Evolutionary conservation across 768 basidiomycete species (phyloP).

Genomic region (Boletales sp.): DNA sequence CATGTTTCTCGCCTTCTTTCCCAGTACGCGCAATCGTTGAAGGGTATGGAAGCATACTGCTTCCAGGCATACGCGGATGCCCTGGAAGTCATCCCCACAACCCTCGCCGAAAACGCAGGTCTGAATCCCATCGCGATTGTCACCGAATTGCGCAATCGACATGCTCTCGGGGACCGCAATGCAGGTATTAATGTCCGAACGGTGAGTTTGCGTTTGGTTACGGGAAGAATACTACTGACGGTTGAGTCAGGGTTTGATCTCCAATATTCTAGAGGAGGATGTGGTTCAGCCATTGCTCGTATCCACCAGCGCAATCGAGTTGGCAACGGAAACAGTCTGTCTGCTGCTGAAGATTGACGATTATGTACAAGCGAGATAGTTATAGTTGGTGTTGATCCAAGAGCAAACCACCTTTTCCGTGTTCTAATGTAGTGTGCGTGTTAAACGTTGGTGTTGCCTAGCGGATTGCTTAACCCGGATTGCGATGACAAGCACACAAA

Average conservation of each 20-base stretch:
- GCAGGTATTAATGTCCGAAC: conserved; percentile 99
- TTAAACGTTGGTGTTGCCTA: no score
- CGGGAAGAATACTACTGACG: conserved; percentile 4
- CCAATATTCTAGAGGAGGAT: conserved; percentile 96
- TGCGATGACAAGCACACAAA: neutral
- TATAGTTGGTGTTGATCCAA: neutral
- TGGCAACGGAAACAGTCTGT: conserved; percentile 97
- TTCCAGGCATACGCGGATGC: conserved; percentile 99
- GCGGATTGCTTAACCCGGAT: no score
- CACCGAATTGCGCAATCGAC: conserved; percentile 94
- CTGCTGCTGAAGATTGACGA: conserved; percentile 94
- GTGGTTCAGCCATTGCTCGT: conserved; percentile 96
- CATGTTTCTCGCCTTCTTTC: conserved; percentile 90
- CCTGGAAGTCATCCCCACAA: conserved; percentile 95
- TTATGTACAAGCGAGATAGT: conserved; percentile 75
- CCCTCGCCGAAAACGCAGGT: conserved; percentile 97
- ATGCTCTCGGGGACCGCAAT: conserved; percentile 89
- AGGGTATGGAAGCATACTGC: conserved; percentile 98
- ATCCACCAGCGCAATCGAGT: conserved; percentile 90
- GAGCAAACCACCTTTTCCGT: neutral
- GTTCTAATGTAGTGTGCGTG: neutral
- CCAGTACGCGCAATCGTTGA: conserved; percentile 88
- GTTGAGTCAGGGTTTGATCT: conserved; percentile 76
- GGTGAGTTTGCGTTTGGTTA: conserved; percentile 41
- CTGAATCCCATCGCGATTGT: conserved; percentile 98